Evolutionary conservation across 1,284 basidiomycete genomes (phyloP).

Genomic region (Termitomyces sp.): DNA sequence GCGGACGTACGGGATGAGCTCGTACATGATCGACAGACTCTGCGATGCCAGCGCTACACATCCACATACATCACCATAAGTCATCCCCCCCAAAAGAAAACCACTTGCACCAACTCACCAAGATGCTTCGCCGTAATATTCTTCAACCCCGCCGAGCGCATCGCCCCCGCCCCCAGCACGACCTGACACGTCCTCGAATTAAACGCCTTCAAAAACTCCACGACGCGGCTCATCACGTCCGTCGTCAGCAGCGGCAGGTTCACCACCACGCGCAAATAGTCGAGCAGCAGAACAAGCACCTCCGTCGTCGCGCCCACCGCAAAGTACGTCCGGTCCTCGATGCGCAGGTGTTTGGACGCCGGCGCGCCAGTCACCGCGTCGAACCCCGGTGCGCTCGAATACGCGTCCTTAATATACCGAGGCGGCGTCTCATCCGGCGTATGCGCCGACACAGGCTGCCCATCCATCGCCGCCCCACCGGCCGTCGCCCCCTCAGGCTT

Average conservation of each 20-base stretch:
- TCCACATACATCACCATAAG: neutral
- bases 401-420: neutral
- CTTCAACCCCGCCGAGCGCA: constrained; percentile 95
- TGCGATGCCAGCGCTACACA: constrained; percentile 86
- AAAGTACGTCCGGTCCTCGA: constrained; percentile 83
- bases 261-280: constrained; percentile 87
- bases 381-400: neutral
- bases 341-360: constrained; percentile 66
- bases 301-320: constrained; percentile 84
- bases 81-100: neutral
- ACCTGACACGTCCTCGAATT: constrained; percentile 99
- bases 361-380: constrained; percentile 14
- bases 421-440: neutral
- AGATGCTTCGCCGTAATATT: constrained; percentile 99
- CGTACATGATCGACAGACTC: constrained; percentile 89
- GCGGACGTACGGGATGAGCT: constrained; percentile 94
- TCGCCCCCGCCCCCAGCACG: constrained; percentile 94
- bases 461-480: neutral
- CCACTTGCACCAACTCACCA: constrained; percentile 43
- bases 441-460: neutral
- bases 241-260: constrained; percentile 88
- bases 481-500: constrained; percentile 20
- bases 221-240: constrained; percentile 89
- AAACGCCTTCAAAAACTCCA: constrained; percentile 96
- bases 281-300: constrained; percentile 71